Evolutionary conservation across 225 moss, liverwort and hornwort genomes (phyloP).

Genomic region (Sphagnum contortum): DNA sequence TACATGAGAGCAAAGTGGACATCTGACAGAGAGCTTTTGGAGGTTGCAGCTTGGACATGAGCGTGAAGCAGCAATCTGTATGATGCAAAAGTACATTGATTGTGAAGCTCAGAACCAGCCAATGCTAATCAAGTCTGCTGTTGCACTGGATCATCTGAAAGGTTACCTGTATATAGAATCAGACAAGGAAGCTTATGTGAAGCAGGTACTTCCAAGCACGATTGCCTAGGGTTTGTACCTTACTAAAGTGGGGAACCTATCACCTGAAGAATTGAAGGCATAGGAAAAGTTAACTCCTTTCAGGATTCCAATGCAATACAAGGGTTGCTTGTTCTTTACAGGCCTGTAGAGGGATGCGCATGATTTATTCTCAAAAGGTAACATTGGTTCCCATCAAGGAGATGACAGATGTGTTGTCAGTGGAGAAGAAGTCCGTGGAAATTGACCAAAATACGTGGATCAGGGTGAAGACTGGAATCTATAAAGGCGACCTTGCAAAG

Average conservation of each 20-base stretch:
- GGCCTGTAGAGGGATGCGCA: constrained; percentile 88
- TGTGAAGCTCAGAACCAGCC: constrained; percentile 69
- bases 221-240: too few relatives aligned
- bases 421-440: constrained; percentile 90
- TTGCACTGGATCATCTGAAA: constrained; percentile 91
- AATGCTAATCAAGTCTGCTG: constrained; percentile 83
- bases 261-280: too few relatives aligned
- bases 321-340: constrained; percentile 14
- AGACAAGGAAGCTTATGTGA: constrained; percentile 92
- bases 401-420: constrained; percentile 88
- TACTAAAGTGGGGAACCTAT: too few relatives aligned
- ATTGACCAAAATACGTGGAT: constrained; percentile 96
- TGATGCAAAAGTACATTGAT: constrained; percentile 93
- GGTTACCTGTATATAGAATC: constrained; percentile 89
- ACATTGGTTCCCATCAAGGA: constrained; percentile 95
- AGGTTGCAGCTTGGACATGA: constrained; percentile 80
- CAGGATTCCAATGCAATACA: too few relatives aligned
- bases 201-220: constrained; percentile 37
- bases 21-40: too few relatives aligned
- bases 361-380: constrained; percentile 72
- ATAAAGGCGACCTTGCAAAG: constrained; percentile 97
- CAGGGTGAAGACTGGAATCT: constrained; percentile 76
- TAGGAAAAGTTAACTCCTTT: too few relatives aligned
- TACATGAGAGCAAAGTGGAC: too few relatives aligned
- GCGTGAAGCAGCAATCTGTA: constrained; percentile 88